Evolutionary conservation across 1,139 yeast genomes (phyloP), one percentile per base, ranked within the genome.

Genomic region (Taphrina deformans): DNA sequence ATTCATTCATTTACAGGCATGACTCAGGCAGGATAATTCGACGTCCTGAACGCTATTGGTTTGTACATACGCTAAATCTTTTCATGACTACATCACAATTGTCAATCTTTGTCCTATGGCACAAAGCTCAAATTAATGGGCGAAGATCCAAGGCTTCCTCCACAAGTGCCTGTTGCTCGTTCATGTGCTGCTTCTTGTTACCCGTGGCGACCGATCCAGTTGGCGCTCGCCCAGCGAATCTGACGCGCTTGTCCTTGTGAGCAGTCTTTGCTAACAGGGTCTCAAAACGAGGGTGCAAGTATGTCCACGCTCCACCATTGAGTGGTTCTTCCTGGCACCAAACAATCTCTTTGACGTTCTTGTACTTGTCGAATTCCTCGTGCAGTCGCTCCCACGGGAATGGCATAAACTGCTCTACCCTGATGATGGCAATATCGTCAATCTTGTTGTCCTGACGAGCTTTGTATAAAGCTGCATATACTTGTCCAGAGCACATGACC

Each of bases 251-350:
- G 73, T 79, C 85, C 75, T 82, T 79, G 78, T 88, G 86, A 62
- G 84, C 83, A 68, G 96, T 88, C 79, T 89, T 89, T 70, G 82
- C 82, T 76, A 93, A 78, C 55, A 87, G 82, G 59, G 96, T 88
- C 68, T 80, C 79, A 68, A 93, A 78, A 80, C 99, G 88, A 76
- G 97, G 99, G 69, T 82, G 81, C 68, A 82, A 91, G 74, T 75
- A 90, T 44, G 87, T 76, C 88, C 88, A 92, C 62, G 89, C 81
- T 79, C 99, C 99, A 87, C 93, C 93, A 81, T 95, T 95, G 80
- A 93, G 84, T 72, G 99, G 99, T 82, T 95, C 99, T 81, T 95
- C 99, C 82, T 95, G 99, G 79, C 96, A 88, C 95, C 95, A 95
- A 56, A 91, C 96, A 72, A 95, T 80, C 76, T 95, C 99, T 77